phyloP scores from a whole-genome alignment of 225 moss, liverwort and hornwort species.

The Bryum argenteum region DNA sequence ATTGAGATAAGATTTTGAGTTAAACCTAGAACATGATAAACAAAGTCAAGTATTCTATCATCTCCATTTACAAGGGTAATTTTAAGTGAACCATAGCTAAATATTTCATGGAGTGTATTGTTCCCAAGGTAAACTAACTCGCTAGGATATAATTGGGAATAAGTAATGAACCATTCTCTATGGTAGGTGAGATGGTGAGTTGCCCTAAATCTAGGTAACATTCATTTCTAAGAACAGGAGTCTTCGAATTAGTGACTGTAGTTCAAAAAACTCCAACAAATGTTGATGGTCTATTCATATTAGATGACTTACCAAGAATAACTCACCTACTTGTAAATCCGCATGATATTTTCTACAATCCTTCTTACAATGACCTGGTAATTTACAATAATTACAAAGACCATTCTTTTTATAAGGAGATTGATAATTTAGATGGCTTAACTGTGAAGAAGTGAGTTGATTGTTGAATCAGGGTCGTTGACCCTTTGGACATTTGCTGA shows the following conservation, averaged over 20 bases:
- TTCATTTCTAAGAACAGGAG: neutral
- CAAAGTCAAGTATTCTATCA: neutral
- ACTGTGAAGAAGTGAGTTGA: neutral
- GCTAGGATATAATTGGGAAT: neutral
- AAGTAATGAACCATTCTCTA: neutral
- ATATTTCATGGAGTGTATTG: neutral
- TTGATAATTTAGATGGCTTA: neutral
- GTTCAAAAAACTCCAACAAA: neutral
- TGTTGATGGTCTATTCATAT: no score
- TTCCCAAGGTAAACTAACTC: neutral
- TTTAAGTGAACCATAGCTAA: neutral
- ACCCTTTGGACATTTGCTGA: neutral
- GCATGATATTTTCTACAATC: neutral
- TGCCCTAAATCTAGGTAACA: neutral
- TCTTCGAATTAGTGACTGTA: neutral
- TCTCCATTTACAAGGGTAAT: constrained; percentile 3
- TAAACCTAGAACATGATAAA: neutral
- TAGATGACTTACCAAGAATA: neutral
- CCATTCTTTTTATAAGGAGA: neutral
- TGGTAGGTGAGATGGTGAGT: neutral
- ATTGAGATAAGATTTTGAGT: constrained; percentile 5
- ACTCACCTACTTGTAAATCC: neutral
- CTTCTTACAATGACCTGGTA: neutral
- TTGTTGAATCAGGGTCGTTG: neutral
- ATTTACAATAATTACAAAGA: neutral